Base-by-base conservation (phyloP, 169 alveolate species). In the Eimeria falciformis region DNA sequence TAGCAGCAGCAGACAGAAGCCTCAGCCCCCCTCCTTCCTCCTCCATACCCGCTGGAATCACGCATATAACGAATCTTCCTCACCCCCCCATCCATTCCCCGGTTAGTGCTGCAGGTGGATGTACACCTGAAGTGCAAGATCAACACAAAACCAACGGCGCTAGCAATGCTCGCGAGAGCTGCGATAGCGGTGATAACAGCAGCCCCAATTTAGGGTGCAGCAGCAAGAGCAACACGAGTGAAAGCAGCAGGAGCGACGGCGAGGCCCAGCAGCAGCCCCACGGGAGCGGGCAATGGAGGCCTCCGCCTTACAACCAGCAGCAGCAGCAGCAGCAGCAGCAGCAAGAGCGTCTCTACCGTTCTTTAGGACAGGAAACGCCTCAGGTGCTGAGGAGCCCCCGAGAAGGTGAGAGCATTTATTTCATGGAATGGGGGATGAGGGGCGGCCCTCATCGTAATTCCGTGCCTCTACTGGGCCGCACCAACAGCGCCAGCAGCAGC, bases 401-500 rank as follows among this genome's bases (percentile, higher is more conserved):
- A 27, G 69, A 1, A 11, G 71, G 45, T 7, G 87, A 50, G 11
- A 68, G 12, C 25, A 27, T 25, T 27, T 45, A 45, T 23, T 29
- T 56, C 55, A 27, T 55, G 25, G 56, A 81, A 33, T 53, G 73
- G 90, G 90, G 90, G 18, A 33, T n/a, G 90, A 27, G 25, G 12
- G 77, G 40, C 40, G 2, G 58, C 40, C 90, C 90, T 33, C 90
- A 81, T 71, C 73, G 90, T 9, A 81, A 75, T 65, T 81, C 90
- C n/a, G 55, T 81, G 90, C 90, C 90, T 1, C 45, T 68, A 2
- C 46, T 29, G 75, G 77, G 71, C 23, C 37, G 90, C 77, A 81
- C 77, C 90, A 56, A 40, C 71, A 40, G 46, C 14, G 27, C 71
- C 29, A 47, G 23, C n/a, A 78, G n/a, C 55, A 62, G 68, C 58